phyloP scores from a whole-genome alignment of 2,329 filamentous ascomycete species.

The Phyllachora maydis region DNA sequence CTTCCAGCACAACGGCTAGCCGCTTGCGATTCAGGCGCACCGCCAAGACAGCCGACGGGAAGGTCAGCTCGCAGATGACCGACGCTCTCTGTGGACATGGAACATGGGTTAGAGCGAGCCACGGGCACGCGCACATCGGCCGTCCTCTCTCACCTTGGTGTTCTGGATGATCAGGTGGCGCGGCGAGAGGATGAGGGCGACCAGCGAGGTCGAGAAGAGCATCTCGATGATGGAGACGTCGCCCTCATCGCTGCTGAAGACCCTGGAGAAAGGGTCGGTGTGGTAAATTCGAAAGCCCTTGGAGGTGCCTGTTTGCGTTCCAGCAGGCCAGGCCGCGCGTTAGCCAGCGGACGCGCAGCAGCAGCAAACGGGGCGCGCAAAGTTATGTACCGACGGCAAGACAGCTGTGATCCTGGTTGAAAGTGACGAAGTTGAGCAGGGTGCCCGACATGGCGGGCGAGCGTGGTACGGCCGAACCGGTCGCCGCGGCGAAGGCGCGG shows the following conservation, averaged over 20 bases:
- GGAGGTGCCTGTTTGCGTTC: slow-evolving; percentile 46
- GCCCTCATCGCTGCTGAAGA: slow-evolving; percentile 83
- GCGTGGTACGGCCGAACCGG: too few species aligned
- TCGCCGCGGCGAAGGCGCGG: too few species aligned
- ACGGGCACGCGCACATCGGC: background rate
- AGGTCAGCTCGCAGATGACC: slow-evolving; percentile 95
- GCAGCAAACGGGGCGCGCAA: slow-evolving; percentile 1
- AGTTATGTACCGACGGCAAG: slow-evolving; percentile 63
- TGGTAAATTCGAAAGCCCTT: slow-evolving; percentile 93
- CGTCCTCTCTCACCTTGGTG: slow-evolving; percentile 51
- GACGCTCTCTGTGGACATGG: slow-evolving; percentile 31
- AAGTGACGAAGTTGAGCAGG: slow-evolving; percentile 91
- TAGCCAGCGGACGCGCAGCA: slow-evolving; percentile 1
- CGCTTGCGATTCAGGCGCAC: slow-evolving; percentile 89
- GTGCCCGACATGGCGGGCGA: slow-evolving; percentile 13
- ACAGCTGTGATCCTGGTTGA: slow-evolving; percentile 97
- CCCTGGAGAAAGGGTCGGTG: slow-evolving; percentile 88
- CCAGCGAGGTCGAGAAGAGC: slow-evolving; percentile 94
- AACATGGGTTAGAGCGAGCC: too few species aligned
- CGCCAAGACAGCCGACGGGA: slow-evolving; percentile 86
- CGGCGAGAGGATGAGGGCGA: slow-evolving; percentile 81
- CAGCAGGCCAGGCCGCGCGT: slow-evolving; percentile 1
- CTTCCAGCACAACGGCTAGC: slow-evolving; percentile 80
- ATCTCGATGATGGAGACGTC: slow-evolving; percentile 96
- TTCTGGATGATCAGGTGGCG: slow-evolving; percentile 90